A percentile compares a stretch with the other conserved stretches of the same genome.
Evolutionary conservation across 495 filamentous ascomycete species (phyloP).

Genomic region (Aspergillus wentii): DNA sequence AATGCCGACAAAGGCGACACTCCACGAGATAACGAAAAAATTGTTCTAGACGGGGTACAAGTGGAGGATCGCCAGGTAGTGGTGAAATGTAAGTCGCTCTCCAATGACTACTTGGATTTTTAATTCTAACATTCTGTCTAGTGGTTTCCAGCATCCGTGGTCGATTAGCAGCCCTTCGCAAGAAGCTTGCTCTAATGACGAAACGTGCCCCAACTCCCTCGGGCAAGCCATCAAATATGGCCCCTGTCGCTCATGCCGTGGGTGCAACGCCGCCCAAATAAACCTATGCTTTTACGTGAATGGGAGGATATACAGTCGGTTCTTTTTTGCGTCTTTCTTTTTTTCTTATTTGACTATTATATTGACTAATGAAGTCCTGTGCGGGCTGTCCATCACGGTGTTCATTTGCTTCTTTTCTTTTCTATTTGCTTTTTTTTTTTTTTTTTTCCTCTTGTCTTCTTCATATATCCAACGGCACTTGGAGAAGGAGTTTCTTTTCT

Average conservation of each 20-base stretch:
- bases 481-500: neutral
- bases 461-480: slow-evolving; percentile 4
- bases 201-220: slow-evolving; percentile 44
- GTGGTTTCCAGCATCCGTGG: slow-evolving; percentile 57
- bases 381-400: too few species aligned
- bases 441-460: slow-evolving; percentile 1
- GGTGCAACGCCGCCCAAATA: slow-evolving; percentile 29
- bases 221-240: slow-evolving; percentile 28
- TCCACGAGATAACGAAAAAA: slow-evolving; percentile 33
- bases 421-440: slow-evolving; percentile 1
- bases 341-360: neutral
- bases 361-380: neutral
- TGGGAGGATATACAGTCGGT: too few species aligned
- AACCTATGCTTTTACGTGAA: neutral
- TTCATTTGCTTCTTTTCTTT: neutral
- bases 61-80: slow-evolving; percentile 69
- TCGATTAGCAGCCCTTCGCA: slow-evolving; percentile 49
- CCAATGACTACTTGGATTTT: neutral
- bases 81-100: slow-evolving; percentile 56
- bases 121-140: slow-evolving; percentile 27
- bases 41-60: slow-evolving; percentile 53
- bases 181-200: slow-evolving; percentile 51
- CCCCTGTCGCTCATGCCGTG: slow-evolving; percentile 20
- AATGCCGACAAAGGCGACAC: slow-evolving; percentile 19
- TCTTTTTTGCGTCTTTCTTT: too few species aligned